Percentiles rank a stretch among this genome's conserved stretches.
These are phyloP conservation scores for Paecilomyces variotii DNA, from an alignment of 2,329 filamentous ascomycete genomes.

Conservation along the genomic window DNA sequence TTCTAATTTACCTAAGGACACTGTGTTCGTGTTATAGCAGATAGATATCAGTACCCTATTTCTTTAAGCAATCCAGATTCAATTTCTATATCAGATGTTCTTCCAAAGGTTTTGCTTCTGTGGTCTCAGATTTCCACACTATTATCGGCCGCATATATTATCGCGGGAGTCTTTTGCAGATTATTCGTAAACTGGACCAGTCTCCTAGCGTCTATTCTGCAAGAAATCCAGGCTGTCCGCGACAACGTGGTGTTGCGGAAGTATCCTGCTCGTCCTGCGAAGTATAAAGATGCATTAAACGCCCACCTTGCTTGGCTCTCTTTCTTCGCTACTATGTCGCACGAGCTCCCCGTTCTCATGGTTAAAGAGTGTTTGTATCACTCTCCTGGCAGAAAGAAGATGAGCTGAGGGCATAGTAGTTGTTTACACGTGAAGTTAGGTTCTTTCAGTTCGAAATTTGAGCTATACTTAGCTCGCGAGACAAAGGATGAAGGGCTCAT, in stretches of 20 bases:
- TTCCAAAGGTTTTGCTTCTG: no score
- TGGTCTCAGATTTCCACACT: neutral
- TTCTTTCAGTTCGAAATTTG: no score
- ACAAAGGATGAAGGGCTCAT: neutral
- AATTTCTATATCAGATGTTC: no score
- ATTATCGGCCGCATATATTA: neutral
- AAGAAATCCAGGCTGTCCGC: neutral
- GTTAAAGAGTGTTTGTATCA: neutral
- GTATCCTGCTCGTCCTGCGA: neutral
- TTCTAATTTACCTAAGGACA: no score
- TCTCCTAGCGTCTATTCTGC: neutral
- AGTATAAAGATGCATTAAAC: neutral
- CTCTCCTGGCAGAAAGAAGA: neutral
- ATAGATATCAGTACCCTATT: no score
- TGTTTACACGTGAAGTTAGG: neutral
- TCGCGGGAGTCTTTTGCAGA: neutral
- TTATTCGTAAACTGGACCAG: neutral
- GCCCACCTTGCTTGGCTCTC: neutral
- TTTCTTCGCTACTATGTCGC: neutral
- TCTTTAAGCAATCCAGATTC: no score
- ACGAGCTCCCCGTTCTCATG: neutral
- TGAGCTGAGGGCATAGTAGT: neutral
- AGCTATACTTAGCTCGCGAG: no score
- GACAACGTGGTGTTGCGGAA: neutral
- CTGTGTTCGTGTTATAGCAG: no score